A percentile compares a stretch with the other conserved stretches of the same genome.
Conservation (phyloP, 2,329 filamentous ascomycete genomes). For the Coccinonectria pachysandricola region DNA sequence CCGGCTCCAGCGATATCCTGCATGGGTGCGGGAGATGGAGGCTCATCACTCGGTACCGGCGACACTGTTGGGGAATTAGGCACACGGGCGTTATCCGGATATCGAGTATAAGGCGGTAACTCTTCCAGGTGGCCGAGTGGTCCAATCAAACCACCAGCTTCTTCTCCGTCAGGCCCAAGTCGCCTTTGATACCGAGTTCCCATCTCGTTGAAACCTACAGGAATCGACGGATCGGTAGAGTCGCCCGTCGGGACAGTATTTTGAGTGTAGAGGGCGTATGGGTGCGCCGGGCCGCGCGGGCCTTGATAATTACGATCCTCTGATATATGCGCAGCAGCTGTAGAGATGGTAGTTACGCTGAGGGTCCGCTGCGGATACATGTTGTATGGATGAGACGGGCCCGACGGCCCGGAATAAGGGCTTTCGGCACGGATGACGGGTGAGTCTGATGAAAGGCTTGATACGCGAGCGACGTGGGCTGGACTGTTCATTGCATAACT, state of each 20-base stretch:
- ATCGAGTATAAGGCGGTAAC: constrained; percentile 82
- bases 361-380: constrained; percentile 69
- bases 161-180: constrained; percentile 71
- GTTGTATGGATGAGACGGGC: constrained; percentile 74
- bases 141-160: constrained; percentile 76
- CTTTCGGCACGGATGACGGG: constrained; percentile 40
- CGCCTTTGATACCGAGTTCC: constrained; percentile 59
- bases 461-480: constrained; percentile 11
- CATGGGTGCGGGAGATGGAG: constrained; percentile 5
- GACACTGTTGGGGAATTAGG: constrained; percentile 10
- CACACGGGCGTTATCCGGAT: constrained; percentile 61
- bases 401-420: constrained; percentile 59
- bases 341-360: constrained; percentile 64
- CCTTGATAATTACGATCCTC: constrained; percentile 41
- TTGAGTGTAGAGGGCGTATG: constrained; percentile 80
- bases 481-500: constrained; percentile 13
- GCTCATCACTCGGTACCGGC: constrained; percentile 3
- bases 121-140: constrained; percentile 85
- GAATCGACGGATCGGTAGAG: constrained; percentile 38
- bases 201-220: constrained; percentile 65
- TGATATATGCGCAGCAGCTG: constrained; percentile 41
- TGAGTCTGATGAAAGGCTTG: constrained; percentile 27
- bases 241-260: constrained; percentile 50
- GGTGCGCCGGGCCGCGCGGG: constrained; percentile 63
- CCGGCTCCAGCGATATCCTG: constrained; percentile 47